Percentiles rank a stretch among this genome's conserved stretches.
Conservation (phyloP, 2,329 filamentous ascomycete genomes). For the Fusarium burgessii region DNA sequence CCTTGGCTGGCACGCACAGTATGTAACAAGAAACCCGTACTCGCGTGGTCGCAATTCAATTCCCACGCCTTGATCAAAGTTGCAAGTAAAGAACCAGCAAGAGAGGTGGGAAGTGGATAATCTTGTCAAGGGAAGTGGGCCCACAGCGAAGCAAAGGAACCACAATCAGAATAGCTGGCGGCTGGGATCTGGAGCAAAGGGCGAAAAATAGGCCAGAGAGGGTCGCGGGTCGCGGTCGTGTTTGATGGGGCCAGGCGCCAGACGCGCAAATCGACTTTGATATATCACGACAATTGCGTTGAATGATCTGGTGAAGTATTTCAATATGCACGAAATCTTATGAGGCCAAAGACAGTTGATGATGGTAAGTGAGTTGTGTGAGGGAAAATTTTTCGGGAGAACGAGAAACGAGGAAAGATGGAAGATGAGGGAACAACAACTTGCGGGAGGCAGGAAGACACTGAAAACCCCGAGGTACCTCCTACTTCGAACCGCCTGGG, state of each 20-base stretch:
- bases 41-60: slow-evolving; percentile 31
- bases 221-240: slow-evolving; percentile 44
- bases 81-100: slow-evolving; percentile 24
- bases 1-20: slow-evolving; percentile 41
- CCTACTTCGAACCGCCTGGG: slow-evolving; percentile 23
- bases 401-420: slow-evolving; percentile 40
- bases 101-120: slow-evolving; percentile 45
- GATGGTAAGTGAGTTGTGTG: slow-evolving; percentile 41
- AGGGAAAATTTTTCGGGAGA: slow-evolving; percentile 37
- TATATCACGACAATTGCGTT: slow-evolving; percentile 34
- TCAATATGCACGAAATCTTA: slow-evolving; percentile 13
- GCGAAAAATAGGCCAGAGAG: slow-evolving; percentile 43
- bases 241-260: slow-evolving; percentile 48
- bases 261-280: slow-evolving; percentile 43
- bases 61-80: slow-evolving; percentile 27
- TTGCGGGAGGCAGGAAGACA: slow-evolving; percentile 32
- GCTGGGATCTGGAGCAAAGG: slow-evolving; percentile 46
- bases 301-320: slow-evolving; percentile 10
- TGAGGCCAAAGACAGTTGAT: slow-evolving; percentile 30
- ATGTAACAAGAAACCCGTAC: slow-evolving; percentile 29
- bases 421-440: slow-evolving; percentile 41
- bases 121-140: slow-evolving; percentile 45
- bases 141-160: slow-evolving; percentile 44
- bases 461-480: slow-evolving; percentile 30
- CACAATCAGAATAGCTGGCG: slow-evolving; percentile 45